Base-by-base conservation (phyloP, 345 rosid species). In the Anastatica hierochuntica region DNA sequence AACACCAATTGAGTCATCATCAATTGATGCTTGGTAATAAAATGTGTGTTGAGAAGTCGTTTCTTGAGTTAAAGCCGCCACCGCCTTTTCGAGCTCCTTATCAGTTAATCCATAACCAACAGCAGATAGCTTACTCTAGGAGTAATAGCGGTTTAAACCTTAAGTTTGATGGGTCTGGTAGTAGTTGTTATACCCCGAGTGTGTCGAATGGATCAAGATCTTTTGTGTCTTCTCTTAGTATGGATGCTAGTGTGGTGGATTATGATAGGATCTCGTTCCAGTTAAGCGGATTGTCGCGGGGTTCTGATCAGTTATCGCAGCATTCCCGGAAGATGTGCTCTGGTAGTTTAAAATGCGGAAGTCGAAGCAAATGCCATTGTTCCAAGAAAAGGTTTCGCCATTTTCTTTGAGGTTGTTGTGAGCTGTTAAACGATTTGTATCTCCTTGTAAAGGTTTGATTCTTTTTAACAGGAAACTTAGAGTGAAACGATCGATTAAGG, bases 181-280 rank as follows among this genome's bases (percentile, higher is more conserved):
- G 72, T 48, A 62, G 69, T 33, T 74, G 78, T 58, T 53, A 67
- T 47, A 53, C 78, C 3, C n/a, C n/a, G n/a, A n/a, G n/a, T n/a
- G n/a, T n/a, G n/a, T n/a, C n/a, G n/a, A 67, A 74, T 14, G 72
- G 84, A 31, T 81, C 94, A 17, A 71, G 85, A 66, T 84, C 94
- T 9, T 72, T 79, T 38, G 50, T 79, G 1, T 81, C 94, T 42
- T 85, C 94, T 55, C 52, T 81, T 37, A 85, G 89, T 58, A 62
- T 79, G 78, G 94, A 81, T 71, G 72, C 76, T 18, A 71, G 76
- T 66, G 75, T 67, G 10, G 48, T 74, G 0, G 78, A 77, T 11
- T n/a, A n/a, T n/a, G n/a, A n/a, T n/a, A n/a, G n/a, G n/a, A n/a
- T n/a, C n/a, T 74, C 86, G 33, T 81, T 84, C 70, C 79, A 77